Base-by-base conservation (phyloP, 441 rosid genomes). In the Gossypium gossypioides region DNA sequence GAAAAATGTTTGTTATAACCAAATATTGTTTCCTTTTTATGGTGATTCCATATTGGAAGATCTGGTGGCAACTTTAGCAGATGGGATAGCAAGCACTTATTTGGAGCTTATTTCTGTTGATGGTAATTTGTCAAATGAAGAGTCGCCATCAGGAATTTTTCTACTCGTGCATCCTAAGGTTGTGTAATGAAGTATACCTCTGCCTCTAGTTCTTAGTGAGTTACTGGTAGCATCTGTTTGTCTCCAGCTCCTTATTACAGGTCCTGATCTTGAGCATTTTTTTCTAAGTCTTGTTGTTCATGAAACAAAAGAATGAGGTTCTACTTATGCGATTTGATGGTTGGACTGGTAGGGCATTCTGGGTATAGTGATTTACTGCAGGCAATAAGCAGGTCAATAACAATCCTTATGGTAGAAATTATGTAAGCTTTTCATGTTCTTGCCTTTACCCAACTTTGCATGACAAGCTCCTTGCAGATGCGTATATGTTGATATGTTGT, bases 101-200 rank as follows among this genome's bases (percentile, higher is more conserved):
- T 78, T 94, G 81, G 97, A 90, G 87, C 90, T 92, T 78, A 87
- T 92, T 75, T 94, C 99, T 32, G 89, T 94, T 57, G 97, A 92
- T 77, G 87, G 99, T 65, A 84, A 84, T 55, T 79, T 87, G 63
- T 82, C 93, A 27, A 27, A 27, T 27, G 5, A 27, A 27, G 5
- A 27, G 32, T 4, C 1, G 32, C 32, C 5, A 27, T 27, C 32
- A 3, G 32, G 32, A 27, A 27, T 27, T 27, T 27, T 3, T 27
- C 32, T 3, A 27, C 32, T 27, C 32, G 0, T 27, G 32, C 40
- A 82, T 91, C 69, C 97, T 89, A 80, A 85, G 81, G 83, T 81
- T 91, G 70, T 88, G 95, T 24, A 91, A 93, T 60, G 92, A 93
- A 95, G 97, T 91, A 83, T 51, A 24, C n/a, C 6, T 71, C 52